Evolutionary conservation across 1,139 yeast genomes (phyloP).

Genomic region (Blastobotrys petasosporus): DNA sequence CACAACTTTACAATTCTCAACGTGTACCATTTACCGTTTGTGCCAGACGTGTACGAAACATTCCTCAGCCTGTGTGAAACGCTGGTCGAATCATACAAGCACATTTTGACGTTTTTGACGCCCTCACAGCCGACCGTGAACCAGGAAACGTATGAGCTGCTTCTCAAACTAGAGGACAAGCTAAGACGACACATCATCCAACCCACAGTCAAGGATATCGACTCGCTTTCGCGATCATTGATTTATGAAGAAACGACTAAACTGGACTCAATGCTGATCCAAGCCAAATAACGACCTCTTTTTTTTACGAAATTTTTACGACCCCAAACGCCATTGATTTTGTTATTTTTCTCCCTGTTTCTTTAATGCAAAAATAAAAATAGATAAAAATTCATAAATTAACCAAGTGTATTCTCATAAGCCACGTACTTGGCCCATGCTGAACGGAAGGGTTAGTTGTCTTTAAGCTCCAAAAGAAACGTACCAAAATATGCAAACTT

Average conservation of each 20-base stretch:
- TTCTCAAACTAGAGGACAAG: slow-evolving; percentile 26
- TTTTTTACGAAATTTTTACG: not conserved
- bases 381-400: not conserved
- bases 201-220: slow-evolving; percentile 28
- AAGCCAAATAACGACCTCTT: slow-evolving; percentile 13
- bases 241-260: slow-evolving; percentile 26
- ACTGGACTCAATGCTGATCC: slow-evolving; percentile 23
- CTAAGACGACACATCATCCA: slow-evolving; percentile 23
- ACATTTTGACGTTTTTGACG: slow-evolving; percentile 18
- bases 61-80: slow-evolving; percentile 27
- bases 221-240: slow-evolving; percentile 22
- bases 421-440: slow-evolving; percentile 23
- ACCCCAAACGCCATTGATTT: not conserved
- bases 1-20: slow-evolving; percentile 22
- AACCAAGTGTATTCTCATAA: slow-evolving; percentile 7
- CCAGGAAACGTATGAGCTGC: slow-evolving; percentile 22
- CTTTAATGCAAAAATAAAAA: not conserved
- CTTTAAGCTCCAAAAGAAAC: slow-evolving; percentile 11
- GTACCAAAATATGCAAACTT: slow-evolving; percentile 43
- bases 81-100: slow-evolving; percentile 25
- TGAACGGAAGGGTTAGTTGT: slow-evolving; percentile 1
- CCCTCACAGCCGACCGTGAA: slow-evolving; percentile 4
- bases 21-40: slow-evolving; percentile 27
- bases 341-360: not conserved
- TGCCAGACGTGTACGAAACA: slow-evolving; percentile 30